Evolutionary conservation across 1,284 basidiomycete genomes (phyloP), one percentile per base, ranked within the genome.

Genomic region (Wallemia ichthyophaga): DNA sequence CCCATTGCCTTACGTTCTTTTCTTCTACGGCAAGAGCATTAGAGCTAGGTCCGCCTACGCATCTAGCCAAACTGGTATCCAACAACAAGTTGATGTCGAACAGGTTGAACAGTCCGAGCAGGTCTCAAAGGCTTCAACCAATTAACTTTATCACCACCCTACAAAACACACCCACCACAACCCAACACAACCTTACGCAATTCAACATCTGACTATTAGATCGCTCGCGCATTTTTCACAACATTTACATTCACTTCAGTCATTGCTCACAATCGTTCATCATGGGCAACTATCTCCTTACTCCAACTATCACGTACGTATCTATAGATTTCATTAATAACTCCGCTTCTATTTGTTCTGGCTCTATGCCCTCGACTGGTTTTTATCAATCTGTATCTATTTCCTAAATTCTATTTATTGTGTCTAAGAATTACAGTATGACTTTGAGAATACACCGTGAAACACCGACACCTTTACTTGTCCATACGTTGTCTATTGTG

Each of bases 261-360:
- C 28, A 31, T 17, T 31, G 68, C 70, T 88, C 19, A 89, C 86
- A 11, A 79, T 79, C 1, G 81, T 79, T 3, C 88, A 96, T 70
- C 76, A 87, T 68, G 85, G 89, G 59, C 78, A 83, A 48, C 72
- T 95, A 19, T 31, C 17, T 17, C 28, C 28, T 31, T 31, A 7
- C n/a, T 21, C n/a, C 37, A 48, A 5, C n/a, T 21, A 11, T 48
- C 37, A 15, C 37, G 37, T 19, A 48, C 37, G 37, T 48, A 78
- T 78, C 1, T 71, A 84, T 59, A 80, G 82, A 67, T 86, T 85
- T 66, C 61, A 75, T 64, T 57, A 25, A 25, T 13, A 13, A 27
- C 24, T n/a, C 53, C 54, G 27, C 23, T 28, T 26, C 25, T 5
- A 56, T 37, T 23, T n/a, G 58, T 33, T 21, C 31, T 17, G n/a